These are phyloP conservation scores for Saccharomycopsis schoenii DNA, from an alignment of 805 yeast species.

Conservation along the genomic window DNA sequence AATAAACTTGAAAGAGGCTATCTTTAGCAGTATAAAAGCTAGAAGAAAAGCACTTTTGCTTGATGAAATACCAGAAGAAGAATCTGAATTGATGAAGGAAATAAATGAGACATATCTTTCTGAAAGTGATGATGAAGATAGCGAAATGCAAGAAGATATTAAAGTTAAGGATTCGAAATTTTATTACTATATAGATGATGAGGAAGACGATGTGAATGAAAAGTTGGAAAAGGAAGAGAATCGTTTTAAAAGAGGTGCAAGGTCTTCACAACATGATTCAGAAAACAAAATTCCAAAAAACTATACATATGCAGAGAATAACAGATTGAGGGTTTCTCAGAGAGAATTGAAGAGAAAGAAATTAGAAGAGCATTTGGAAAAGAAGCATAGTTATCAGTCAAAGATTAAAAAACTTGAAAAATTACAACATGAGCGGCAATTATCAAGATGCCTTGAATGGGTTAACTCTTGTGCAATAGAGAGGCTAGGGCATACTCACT, in stretches of 20 bases:
- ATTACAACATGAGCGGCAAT: slow-evolving; percentile 31
- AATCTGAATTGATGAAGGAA: slow-evolving; percentile 31
- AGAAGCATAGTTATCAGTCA: slow-evolving; percentile 21
- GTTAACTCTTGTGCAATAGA: slow-evolving; percentile 50
- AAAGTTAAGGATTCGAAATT: slow-evolving; percentile 16
- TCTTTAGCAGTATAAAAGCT: slow-evolving; percentile 45
- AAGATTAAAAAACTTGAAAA: slow-evolving; percentile 26
- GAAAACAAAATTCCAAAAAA: slow-evolving; percentile 10
- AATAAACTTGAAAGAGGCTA: slow-evolving; percentile 38
- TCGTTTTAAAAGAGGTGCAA: not conserved
- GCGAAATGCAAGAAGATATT: slow-evolving; percentile 31
- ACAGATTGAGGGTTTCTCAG: slow-evolving; percentile 25
- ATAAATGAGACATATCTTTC: slow-evolving; percentile 4
- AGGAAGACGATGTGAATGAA: slow-evolving; percentile 21
- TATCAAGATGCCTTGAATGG: slow-evolving; percentile 47
- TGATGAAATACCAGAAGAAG: slow-evolving; percentile 35
- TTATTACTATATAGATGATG: slow-evolving; percentile 20
- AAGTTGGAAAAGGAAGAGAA: not conserved
- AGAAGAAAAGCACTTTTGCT: slow-evolving; percentile 45
- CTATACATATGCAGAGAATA: slow-evolving; percentile 19
- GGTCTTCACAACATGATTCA: not conserved
- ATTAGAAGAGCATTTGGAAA: slow-evolving; percentile 26
- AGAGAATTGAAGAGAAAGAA: slow-evolving; percentile 28
- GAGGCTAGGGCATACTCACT: slow-evolving; percentile 40
- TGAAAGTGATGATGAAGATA: slow-evolving; percentile 22